Conservation (phyloP, 2,329 filamentous ascomycete genomes). For the Bertia moriformis region DNA sequence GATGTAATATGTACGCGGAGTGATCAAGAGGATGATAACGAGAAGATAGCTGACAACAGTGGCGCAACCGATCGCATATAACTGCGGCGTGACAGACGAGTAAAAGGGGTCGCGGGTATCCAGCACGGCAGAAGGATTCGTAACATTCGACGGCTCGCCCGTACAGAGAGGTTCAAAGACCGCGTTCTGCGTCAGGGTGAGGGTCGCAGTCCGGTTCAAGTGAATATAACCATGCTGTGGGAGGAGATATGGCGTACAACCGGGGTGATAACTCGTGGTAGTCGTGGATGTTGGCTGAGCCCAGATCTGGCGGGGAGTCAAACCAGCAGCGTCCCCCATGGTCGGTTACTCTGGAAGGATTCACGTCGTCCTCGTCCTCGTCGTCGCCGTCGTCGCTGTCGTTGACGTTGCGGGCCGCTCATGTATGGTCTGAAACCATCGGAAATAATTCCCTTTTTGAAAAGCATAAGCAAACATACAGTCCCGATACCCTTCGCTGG, state of each 20-base stretch:
- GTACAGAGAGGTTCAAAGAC: constrained; percentile 27
- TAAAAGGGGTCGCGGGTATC: constrained; percentile 48
- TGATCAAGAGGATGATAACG: constrained; percentile 52
- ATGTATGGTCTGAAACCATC: not conserved
- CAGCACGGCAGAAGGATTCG: constrained; percentile 28
- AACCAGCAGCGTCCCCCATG: not conserved
- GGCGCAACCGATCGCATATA: constrained; percentile 47
- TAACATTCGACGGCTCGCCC: constrained; percentile 9
- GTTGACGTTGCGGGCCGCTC: not conserved
- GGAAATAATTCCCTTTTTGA: not conserved
- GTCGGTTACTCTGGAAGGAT: not conserved
- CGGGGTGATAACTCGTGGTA: constrained; percentile 18
- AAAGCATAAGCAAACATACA: not conserved
- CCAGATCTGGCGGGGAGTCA: constrained; percentile 1
- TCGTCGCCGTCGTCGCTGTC: no score
- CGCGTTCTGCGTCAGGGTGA: constrained; percentile 23
- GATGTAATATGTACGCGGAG: constrained; percentile 49
- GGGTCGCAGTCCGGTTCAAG: constrained; percentile 12
- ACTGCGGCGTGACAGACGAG: constrained; percentile 47
- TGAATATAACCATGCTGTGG: constrained; percentile 27
- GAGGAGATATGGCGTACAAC: constrained; percentile 43
- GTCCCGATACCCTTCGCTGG: no score
- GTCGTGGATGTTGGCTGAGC: constrained; percentile 8
- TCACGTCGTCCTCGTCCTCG: not conserved
- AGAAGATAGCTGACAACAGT: constrained; percentile 53